Evolutionary conservation across 257 asterid species (phyloP), one percentile per base, ranked within the genome.

Genomic region (Buddleja alternifolia): DNA sequence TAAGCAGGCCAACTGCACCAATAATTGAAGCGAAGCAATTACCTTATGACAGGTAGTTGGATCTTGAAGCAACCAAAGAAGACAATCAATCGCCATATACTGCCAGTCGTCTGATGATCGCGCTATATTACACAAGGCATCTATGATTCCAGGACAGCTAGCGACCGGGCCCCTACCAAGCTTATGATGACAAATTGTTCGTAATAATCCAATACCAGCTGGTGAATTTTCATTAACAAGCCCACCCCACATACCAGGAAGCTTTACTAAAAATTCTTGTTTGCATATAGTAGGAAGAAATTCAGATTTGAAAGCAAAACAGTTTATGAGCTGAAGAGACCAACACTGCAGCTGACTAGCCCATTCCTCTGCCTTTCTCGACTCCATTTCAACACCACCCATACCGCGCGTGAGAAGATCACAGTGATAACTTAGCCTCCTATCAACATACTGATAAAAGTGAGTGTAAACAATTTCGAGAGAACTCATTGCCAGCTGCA

Each of bases 341-440:
- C 99, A 94, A 69, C 99, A 94, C 78, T 94, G 99, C 51, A 94
- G 78, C 82, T 94, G 99, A 70, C 99, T 94, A 10, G 99, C 98
- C 99, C 99, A 94, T 74, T 94, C 99, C 88, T 94, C 99, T 0
- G 99, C 98, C 83, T 94, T 94, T 80, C 95, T 73, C 34, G 95
- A 91, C 84, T 94, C 99, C 99, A 94, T 89, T 69, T 94, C 99
- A 37, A 94, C 97, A 15, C 99, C 99, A 14, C 99, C 99, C 99
- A 94, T 94, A 11, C 99, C 99, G 58, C 99, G 97, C 0, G 99
- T 94, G 6, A 94, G 90, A 72, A 94, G 97, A 83, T 94, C 99
- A 53, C 99, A 94, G 67, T 94, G 99, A 75, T 94, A 94, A 62
- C 96, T 85, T 24, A 84, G 90, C 78, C 99, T 81, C 75, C 96